A percentile compares a stretch with the other conserved stretches of the same genome.
phyloP scores from a whole-genome alignment of 768 basidiomycete genomes.

The Sutorius australiensis region DNA sequence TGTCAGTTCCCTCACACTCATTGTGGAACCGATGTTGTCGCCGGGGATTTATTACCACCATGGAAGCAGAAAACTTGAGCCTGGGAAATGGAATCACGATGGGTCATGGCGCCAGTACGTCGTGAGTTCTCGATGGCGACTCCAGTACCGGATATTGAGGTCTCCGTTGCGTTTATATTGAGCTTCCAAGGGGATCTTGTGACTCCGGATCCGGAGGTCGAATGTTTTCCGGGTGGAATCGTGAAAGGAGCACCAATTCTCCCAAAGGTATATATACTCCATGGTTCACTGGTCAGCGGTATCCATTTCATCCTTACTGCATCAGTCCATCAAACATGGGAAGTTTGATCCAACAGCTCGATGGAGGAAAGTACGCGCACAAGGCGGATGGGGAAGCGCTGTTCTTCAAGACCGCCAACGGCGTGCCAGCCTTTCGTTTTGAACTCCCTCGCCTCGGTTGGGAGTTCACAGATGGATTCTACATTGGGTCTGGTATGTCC shows the following conservation, averaged over 20 bases:
- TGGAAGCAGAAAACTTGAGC: no score
- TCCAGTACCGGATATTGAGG: no score
- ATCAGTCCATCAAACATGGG: neutral
- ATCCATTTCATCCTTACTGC: neutral
- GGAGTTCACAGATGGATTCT: neutral
- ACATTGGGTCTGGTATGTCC: neutral
- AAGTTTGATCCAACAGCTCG: neutral
- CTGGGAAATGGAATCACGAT: no score
- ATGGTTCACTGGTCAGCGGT: neutral
- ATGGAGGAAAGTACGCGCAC: neutral
- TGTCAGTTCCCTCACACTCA: no score
- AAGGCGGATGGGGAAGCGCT: neutral
- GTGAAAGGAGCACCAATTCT: neutral
- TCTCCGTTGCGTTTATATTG: no score
- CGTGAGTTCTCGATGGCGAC: no score
- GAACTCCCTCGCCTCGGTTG: neutral
- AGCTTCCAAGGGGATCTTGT: no score
- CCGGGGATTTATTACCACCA: no score
- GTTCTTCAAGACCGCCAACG: neutral
- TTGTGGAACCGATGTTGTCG: no score
- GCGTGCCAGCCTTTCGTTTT: neutral
- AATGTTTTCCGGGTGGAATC: no score
- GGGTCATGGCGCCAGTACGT: no score
- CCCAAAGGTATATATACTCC: neutral
- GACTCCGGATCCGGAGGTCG: no score